Conservation (phyloP, 768 basidiomycete genomes). For the Pleurotus eryngii region DNA sequence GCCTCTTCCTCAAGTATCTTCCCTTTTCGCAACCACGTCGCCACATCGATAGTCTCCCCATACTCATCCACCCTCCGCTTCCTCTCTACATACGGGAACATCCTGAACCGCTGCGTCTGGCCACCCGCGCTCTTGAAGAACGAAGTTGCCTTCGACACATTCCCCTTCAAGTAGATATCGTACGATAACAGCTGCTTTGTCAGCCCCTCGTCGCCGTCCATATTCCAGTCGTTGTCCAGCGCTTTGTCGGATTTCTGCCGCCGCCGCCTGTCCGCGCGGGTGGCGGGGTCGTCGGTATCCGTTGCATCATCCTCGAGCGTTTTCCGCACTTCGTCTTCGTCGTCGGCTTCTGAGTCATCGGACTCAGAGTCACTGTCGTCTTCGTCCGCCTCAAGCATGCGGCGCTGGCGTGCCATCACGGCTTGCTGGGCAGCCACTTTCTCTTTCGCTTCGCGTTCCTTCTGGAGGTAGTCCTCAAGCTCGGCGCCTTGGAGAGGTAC, state of each 20-base stretch:
- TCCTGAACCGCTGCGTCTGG: constrained; percentile 81
- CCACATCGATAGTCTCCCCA: constrained; percentile 93
- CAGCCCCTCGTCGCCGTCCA: constrained; percentile 74
- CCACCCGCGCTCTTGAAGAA: constrained; percentile 81
- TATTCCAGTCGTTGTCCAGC: constrained; percentile 61
- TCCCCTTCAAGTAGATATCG: constrained; percentile 97
- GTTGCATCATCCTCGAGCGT: constrained; percentile 49
- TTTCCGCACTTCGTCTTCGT: constrained; percentile 61
- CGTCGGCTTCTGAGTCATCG: constrained; percentile 54
- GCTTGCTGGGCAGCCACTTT: constrained; percentile 86
- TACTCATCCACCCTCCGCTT: constrained; percentile 91
- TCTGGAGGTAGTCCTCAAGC: constrained; percentile 74
- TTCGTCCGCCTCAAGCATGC: constrained; percentile 92
- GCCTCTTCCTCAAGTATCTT: constrained; percentile 89
- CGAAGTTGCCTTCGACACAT: constrained; percentile 79
- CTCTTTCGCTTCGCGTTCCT: constrained; percentile 74
- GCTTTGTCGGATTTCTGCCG: constrained; percentile 38
- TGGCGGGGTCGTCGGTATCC: constrained; percentile 34
- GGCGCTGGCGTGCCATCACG: constrained; percentile 74
- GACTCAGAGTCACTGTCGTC: constrained; percentile 79
- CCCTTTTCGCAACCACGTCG: constrained; percentile 92
- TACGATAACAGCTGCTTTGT: constrained; percentile 80
- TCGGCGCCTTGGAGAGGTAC: constrained; percentile 87
- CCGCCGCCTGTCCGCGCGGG: constrained; percentile 27
- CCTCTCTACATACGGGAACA: constrained; percentile 97